Conservation (phyloP, 768 basidiomycete species). For the Suillus subalutaceus region DNA sequence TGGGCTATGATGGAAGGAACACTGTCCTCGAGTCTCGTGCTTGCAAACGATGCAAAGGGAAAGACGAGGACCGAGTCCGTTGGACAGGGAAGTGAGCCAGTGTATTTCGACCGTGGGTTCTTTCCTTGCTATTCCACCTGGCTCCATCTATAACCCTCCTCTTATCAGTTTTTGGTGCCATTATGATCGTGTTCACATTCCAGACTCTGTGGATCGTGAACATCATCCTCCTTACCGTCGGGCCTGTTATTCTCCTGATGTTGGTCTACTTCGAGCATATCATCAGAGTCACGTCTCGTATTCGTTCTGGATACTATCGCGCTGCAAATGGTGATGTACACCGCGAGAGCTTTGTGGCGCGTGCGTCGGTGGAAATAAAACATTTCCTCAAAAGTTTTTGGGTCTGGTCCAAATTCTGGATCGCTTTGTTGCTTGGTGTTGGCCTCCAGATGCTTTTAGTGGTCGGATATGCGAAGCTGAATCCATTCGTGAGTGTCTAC, state of each 20-base stretch:
- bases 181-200: constrained; percentile 59
- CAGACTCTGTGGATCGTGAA: constrained; percentile 55
- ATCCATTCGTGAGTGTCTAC: constrained; percentile 58
- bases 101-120: constrained; percentile 76
- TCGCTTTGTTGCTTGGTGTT: constrained; percentile 50
- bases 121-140: background rate
- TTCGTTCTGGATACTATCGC: constrained; percentile 18
- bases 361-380: constrained; percentile 29
- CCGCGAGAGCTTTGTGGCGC: constrained; percentile 14
- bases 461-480: constrained; percentile 52
- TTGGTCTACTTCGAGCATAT: constrained; percentile 42
- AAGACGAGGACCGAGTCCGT: constrained; percentile 22
- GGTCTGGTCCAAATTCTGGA: constrained; percentile 65
- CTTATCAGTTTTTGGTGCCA: constrained; percentile 56
- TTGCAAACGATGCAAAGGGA: constrained; percentile 46
- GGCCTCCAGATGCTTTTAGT: constrained; percentile 52
- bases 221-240: constrained; percentile 61
- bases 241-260: constrained; percentile 56
- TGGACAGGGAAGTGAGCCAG: constrained; percentile 34
- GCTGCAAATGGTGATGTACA: constrained; percentile 10
- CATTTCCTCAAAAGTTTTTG: constrained; percentile 38
- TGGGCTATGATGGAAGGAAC: constrained; percentile 83
- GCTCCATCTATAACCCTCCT: background rate
- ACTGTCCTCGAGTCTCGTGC: constrained; percentile 52
- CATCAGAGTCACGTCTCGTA: constrained; percentile 21